Evolutionary conservation across 2,329 filamentous ascomycete species (phyloP), one percentile per base, ranked within the genome.

Genomic region (Colletotrichum cordylinicola): DNA sequence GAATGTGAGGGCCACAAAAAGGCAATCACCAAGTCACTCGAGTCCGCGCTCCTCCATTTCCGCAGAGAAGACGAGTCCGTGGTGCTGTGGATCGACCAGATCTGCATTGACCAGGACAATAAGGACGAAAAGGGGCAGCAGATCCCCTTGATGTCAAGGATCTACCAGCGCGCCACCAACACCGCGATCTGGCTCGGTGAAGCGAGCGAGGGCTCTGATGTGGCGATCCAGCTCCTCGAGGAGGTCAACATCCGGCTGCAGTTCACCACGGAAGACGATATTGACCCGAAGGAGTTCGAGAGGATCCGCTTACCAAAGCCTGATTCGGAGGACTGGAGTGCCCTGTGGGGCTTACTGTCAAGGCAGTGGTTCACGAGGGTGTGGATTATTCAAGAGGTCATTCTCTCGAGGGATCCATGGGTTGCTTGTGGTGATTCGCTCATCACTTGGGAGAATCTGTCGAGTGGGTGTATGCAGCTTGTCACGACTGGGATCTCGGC

Each of bases 121-220:
- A n/a, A 31, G 0, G 15, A 62, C 2, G 78, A 79, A 33, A 78
- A 77, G 21, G 67, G 29, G 13, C 64, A 72, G 35, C 72, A 79
- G 67, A 74, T 79, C 4, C 74, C 64, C 7, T 15, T 76, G 4
- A 78, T 79, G 78, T 56, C 70, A 2, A 24, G 66, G 5, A 76
- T 78, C 67, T 79, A 78, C 39, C 39, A 39, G 6, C 61, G 56
- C 2, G 64, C 73, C 0, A 29, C 29, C 29, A 76, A 73, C 4
- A 70, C 74, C 1, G 52, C 39, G 6, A 69, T 76, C 2, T 82
- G 79, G 78, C 69, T 82, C 0, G 81, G 81, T 0, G 79, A 80
- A 4, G 74, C 76, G 0, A 71, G 77, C 2, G 73, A 78, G 0
- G 77, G 76, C 6, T 79, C 80, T 5, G 81, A 79, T 2, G 80